phyloP scores from a whole-genome alignment of 768 basidiomycete species.

The Kwoniella mangroviensis region DNA sequence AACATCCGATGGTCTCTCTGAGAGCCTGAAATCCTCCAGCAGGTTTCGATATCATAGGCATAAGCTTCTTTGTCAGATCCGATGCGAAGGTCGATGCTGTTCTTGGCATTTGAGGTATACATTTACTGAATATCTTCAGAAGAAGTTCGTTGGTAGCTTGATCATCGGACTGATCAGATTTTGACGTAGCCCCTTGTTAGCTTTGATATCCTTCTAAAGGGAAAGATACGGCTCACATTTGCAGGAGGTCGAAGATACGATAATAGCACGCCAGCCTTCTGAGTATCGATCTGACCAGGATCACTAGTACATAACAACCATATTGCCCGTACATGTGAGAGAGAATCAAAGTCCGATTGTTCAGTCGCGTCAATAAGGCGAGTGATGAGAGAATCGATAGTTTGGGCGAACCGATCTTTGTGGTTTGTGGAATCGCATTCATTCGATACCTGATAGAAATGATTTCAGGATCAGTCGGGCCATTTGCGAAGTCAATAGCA shows the following conservation, averaged over 20 bases:
- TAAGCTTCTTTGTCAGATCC: conserved; percentile 76
- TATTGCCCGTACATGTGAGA: conserved; percentile 46
- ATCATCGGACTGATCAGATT: conserved; percentile 70
- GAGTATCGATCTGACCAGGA: conserved; percentile 79
- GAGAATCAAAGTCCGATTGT: conserved; percentile 65
- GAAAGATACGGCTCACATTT: conserved; percentile 28
- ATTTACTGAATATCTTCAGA: conserved; percentile 81
- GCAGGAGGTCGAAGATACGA: conserved; percentile 69
- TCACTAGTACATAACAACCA: conserved; percentile 35
- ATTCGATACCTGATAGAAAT: conserved; percentile 7
- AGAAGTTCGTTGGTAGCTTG: conserved; percentile 81
- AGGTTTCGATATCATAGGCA: conserved; percentile 91
- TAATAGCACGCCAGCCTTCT: conserved; percentile 80
- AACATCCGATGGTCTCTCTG: conserved; percentile 89
- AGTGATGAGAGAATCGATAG: conserved; percentile 84
- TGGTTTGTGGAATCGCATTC: conserved; percentile 20
- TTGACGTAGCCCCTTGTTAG: background rate
- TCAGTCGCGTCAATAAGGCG: conserved; percentile 80
- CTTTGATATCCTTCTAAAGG: background rate
- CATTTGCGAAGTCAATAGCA: background rate
- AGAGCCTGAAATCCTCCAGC: conserved; percentile 69
- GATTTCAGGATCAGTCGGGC: background rate
- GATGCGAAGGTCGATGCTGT: conserved; percentile 85
- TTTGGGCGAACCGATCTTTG: conserved; percentile 61
- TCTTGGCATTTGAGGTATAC: conserved; percentile 86